Percentiles rank a stretch among this genome's conserved stretches.
phyloP scores from a whole-genome alignment of 202 grass and related monocot species.

The Saccharum hybrid region DNA sequence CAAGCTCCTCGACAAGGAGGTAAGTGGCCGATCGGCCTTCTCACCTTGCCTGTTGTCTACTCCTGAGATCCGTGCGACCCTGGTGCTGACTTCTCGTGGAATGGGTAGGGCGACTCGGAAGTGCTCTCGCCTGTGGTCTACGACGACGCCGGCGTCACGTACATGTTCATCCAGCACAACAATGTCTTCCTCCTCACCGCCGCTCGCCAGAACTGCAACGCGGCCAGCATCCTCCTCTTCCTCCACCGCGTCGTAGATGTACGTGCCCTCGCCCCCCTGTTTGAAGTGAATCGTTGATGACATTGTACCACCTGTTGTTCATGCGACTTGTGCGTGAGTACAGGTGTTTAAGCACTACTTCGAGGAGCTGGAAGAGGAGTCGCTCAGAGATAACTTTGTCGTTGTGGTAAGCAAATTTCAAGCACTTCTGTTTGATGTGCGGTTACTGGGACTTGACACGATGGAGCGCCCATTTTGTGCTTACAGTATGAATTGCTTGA shows the following conservation, averaged over 20 bases:
- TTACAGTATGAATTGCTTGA: slow-evolving; percentile 89
- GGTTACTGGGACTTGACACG: slow-evolving; percentile 11
- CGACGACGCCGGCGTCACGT: slow-evolving; percentile 84
- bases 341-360: slow-evolving; percentile 99
- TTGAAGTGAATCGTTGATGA: not conserved
- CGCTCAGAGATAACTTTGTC: slow-evolving; percentile 98
- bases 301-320: not conserved
- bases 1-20: slow-evolving; percentile 98
- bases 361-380: slow-evolving; percentile 96
- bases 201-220: slow-evolving; percentile 97
- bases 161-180: slow-evolving; percentile 99
- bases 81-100: slow-evolving; percentile 47
- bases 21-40: slow-evolving; percentile 30
- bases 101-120: slow-evolving; percentile 76
- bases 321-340: slow-evolving; percentile 3
- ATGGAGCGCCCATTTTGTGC: slow-evolving; percentile 19
- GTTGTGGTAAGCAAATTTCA: slow-evolving; percentile 70
- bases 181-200: slow-evolving; percentile 94
- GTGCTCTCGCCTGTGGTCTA: slow-evolving; percentile 82
- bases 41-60: not conserved
- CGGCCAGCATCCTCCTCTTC: slow-evolving; percentile 94
- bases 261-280: slow-evolving; percentile 20
- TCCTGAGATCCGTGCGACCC: slow-evolving; percentile 31
- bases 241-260: slow-evolving; percentile 88
- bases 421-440: not conserved